phyloP scores from a whole-genome alignment of 108 stramenopile species.

The Cyclotella sp. region DNA sequence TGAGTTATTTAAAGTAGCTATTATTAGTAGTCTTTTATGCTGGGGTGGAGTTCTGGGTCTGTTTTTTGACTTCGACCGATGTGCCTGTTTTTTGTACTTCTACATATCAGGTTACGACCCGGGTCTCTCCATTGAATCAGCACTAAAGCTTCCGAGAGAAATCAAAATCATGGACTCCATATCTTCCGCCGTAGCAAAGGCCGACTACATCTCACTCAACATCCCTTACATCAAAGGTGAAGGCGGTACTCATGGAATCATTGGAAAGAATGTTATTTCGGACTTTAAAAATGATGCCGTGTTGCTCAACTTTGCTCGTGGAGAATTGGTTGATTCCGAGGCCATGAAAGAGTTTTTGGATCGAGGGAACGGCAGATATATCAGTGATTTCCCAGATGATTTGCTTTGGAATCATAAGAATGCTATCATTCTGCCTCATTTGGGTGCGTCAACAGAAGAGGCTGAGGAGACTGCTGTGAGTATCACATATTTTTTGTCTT shows the following conservation, averaged over 20 bases:
- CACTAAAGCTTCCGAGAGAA: slow-evolving; percentile 77
- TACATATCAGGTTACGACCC: slow-evolving; percentile 86
- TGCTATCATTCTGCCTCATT: slow-evolving; percentile 90
- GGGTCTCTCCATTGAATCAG: slow-evolving; percentile 87
- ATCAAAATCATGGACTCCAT: slow-evolving; percentile 78
- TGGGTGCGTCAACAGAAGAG: slow-evolving; percentile 96
- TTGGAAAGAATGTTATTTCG: slow-evolving; percentile 79
- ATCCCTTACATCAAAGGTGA: slow-evolving; percentile 95
- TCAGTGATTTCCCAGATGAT: slow-evolving; percentile 91
- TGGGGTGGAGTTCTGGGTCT: background rate
- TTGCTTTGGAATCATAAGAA: slow-evolving; percentile 88
- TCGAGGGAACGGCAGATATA: slow-evolving; percentile 75
- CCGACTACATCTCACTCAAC: slow-evolving; percentile 96
- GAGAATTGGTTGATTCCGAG: slow-evolving; percentile 92
- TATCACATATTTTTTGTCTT: background rate
- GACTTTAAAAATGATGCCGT: slow-evolving; percentile 87
- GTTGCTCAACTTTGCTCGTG: slow-evolving; percentile 95
- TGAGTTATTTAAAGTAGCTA: background rate
- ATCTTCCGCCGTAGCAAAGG: slow-evolving; percentile 71
- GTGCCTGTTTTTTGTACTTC: background rate
- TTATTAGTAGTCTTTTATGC: background rate
- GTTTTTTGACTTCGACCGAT: background rate
- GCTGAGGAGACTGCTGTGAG: slow-evolving; percentile 90
- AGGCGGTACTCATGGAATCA: slow-evolving; percentile 91
- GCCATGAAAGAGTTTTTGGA: slow-evolving; percentile 92